Evolutionary conservation across 306 rosid genomes (phyloP).

Genomic region (Canavalia gladiata): DNA sequence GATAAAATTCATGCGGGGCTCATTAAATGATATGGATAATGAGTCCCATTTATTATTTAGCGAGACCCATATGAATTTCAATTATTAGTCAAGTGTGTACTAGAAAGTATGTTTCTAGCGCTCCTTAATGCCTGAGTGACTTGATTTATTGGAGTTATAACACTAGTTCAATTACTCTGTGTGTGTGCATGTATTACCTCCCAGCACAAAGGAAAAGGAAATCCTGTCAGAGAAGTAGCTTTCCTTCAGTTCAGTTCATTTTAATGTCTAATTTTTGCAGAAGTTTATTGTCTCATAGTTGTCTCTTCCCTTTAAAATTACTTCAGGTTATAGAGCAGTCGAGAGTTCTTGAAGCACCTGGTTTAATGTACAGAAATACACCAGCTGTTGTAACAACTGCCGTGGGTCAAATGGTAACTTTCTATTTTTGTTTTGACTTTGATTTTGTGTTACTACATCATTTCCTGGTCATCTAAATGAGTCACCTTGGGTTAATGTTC

Average conservation of each 20-base stretch:
- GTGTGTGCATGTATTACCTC: constrained; percentile 15
- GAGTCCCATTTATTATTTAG: too few relatives aligned
- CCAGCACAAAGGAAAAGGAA: constrained; percentile 1
- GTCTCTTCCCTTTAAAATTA: constrained; percentile 23
- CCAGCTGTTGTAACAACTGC: constrained; percentile 84
- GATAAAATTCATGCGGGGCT: too few relatives aligned
- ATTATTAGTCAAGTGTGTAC: too few relatives aligned
- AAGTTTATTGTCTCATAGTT: constrained; percentile 3
- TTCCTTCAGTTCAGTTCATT: constrained; percentile 35
- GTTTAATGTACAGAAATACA: constrained; percentile 55
- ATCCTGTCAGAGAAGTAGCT: constrained; percentile 18
- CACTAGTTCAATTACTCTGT: constrained; percentile 18
- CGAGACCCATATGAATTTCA: too few relatives aligned
- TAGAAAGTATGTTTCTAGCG: too few relatives aligned
- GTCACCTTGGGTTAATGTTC: constrained; percentile 16
- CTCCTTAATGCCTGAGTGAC: background rate
- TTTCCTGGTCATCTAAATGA: constrained; percentile 31
- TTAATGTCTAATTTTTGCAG: constrained; percentile 14
- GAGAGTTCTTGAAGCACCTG: constrained; percentile 75
- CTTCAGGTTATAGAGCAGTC: constrained; percentile 86
- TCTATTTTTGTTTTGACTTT: constrained; percentile 24
- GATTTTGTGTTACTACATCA: constrained; percentile 9
- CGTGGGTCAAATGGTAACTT: constrained; percentile 87
- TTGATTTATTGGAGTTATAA: constrained; percentile 30
- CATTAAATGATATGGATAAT: too few relatives aligned